Conservation (phyloP, 2,329 filamentous ascomycete species). For the Zarea fungicola region DNA sequence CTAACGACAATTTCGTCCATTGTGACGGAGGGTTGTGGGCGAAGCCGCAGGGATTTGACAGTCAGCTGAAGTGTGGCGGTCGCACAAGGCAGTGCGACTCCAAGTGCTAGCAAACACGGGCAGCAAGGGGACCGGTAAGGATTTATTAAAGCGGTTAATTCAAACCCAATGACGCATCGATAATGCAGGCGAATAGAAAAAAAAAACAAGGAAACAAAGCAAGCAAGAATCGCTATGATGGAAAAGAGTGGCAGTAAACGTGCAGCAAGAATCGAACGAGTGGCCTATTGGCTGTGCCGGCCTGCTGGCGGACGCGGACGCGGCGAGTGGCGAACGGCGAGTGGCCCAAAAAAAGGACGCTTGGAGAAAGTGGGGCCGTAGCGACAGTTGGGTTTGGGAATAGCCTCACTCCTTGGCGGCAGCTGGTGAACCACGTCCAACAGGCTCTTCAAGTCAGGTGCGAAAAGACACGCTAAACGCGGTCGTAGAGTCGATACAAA, state of each 20-base stretch:
- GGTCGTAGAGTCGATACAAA: slow-evolving; percentile 20
- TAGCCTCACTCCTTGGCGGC: slow-evolving; percentile 32
- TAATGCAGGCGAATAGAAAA: not conserved
- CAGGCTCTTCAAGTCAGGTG: not conserved
- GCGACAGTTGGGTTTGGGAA: slow-evolving; percentile 27
- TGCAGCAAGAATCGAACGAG: not conserved
- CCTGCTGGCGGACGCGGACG: slow-evolving; percentile 8
- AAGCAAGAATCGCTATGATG: not conserved
- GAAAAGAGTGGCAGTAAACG: not conserved
- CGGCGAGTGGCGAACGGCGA: slow-evolving; percentile 16
- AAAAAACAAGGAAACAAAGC: too few relatives aligned
- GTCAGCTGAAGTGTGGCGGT: slow-evolving; percentile 11
- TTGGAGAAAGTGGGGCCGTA: slow-evolving; percentile 16
- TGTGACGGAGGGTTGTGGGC: slow-evolving; percentile 22
- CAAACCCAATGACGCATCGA: slow-evolving; percentile 4
- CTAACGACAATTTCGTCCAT: slow-evolving; percentile 49
- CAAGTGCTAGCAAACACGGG: not conserved
- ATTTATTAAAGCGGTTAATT: too few relatives aligned
- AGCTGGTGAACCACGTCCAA: slow-evolving; percentile 12
- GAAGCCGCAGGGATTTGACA: slow-evolving; percentile 6
- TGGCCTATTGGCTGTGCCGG: slow-evolving; percentile 4
- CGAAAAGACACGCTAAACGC: slow-evolving; percentile 20
- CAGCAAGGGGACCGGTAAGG: not conserved
- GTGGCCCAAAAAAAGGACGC: slow-evolving; percentile 14
- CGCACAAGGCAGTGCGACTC: slow-evolving; percentile 2